phyloP scores from a whole-genome alignment of 192 early-diverging fungal genomes.

The Funneliformis mosseae region DNA sequence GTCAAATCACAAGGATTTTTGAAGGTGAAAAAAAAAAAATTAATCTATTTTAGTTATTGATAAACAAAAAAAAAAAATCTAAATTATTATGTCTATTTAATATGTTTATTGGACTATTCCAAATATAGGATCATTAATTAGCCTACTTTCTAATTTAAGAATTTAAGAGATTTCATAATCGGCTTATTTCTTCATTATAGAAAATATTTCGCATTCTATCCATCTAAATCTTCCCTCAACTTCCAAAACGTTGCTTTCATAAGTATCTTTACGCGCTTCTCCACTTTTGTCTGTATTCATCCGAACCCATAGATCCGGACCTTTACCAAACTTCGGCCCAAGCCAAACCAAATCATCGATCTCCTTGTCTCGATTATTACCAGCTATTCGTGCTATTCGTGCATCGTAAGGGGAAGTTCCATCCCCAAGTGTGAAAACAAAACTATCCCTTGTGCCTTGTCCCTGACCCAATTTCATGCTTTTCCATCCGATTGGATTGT shows the following conservation, averaged over 20 bases:
- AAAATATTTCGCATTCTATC: constrained; percentile 8
- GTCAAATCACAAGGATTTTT: too few relatives aligned
- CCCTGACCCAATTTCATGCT: neutral
- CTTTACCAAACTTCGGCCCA: neutral
- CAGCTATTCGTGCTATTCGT: neutral
- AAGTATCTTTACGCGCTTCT: constrained; percentile 4
- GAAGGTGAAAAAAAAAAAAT: too few relatives aligned
- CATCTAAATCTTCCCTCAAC: constrained; percentile 4
- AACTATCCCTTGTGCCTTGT: constrained; percentile 6
- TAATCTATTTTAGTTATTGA: too few relatives aligned
- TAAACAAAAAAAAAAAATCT: too few relatives aligned
- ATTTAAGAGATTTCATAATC: too few relatives aligned
- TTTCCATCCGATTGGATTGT: constrained; percentile 13
- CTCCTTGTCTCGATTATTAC: neutral
- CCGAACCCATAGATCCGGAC: constrained; percentile 6
- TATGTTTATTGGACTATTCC: too few relatives aligned
- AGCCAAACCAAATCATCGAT: constrained; percentile 1
- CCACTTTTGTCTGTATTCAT: neutral
- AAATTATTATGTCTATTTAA: too few relatives aligned
- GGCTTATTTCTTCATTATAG: neutral
- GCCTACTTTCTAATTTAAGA: too few relatives aligned
- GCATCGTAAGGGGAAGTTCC: constrained; percentile 11
- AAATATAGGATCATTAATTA: too few relatives aligned
- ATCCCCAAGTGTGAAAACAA: constrained; percentile 13
- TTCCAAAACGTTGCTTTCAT: neutral